Base-by-base conservation (phyloP, 2,329 filamentous ascomycete species). In the Albifimbria verrucaria region DNA sequence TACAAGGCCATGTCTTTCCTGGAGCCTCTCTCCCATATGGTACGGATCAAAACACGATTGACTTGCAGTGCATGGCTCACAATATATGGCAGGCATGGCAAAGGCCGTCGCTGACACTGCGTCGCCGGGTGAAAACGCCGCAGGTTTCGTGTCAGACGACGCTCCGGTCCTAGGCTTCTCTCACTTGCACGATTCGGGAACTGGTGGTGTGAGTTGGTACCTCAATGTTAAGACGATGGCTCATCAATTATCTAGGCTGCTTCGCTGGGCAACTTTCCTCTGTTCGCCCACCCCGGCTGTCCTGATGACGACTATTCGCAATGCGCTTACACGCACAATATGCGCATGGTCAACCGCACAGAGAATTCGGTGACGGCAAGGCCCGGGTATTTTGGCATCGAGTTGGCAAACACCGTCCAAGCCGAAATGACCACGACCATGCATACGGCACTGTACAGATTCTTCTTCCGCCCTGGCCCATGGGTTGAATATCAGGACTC, bases 361-460 rank as follows among this genome's bases (percentile, higher is more conserved):
- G 76, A 78, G 7, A 75, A 74, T 47, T 78, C 79, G 1, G 73
- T 79, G n/a, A 67, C 72, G 22, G 82, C 84, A 6, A 73, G 74
- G n/a, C 80, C 83, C 2, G 85, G 85, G 9, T 86, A 86, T 64
- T 87, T 88, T 62, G 70, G 76, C 3, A 67, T 87, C 7, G 74
- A 75, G 28, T 71, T 87, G 43, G 72, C 77, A 49, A 85, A 79
- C 48, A 77, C 76, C 2, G 77, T 88, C 47, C 69, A 69, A n/a
- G 79, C 80, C 2, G 83, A 87, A 65, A 87, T 87, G 77, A 85
- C 83, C 0, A 75, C 78, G 1, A 77, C 82, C 0, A 77, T 83
- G 58, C 83, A 80, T 58, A 78, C 83, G 4, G 80, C 82, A 3
- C 70, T 88, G 4, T 87, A 86, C 59, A 74, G 79, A 18, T 87